These are phyloP conservation scores for Symbiodinium pilosum DNA, from an alignment of 73 alveolate species.

Conservation along the genomic window DNA sequence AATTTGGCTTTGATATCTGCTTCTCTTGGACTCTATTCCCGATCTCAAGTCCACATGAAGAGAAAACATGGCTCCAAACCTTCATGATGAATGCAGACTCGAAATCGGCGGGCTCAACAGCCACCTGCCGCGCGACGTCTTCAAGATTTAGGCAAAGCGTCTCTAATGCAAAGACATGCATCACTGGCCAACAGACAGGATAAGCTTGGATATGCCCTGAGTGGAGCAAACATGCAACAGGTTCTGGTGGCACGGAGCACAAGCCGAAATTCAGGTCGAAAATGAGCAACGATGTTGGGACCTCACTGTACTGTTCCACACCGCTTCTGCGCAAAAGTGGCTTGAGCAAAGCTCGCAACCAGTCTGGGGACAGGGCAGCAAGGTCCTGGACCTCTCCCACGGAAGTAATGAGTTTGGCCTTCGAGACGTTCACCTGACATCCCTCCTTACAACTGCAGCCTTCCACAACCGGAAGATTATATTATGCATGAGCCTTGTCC, in stretches of 20 bases:
- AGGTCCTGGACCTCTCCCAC: neutral
- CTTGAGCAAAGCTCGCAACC: neutral
- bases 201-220: too few species aligned
- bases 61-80: neutral
- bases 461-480: too few species aligned
- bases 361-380: neutral
- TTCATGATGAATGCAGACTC: neutral
- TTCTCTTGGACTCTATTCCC: too few species aligned
- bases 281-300: neutral
- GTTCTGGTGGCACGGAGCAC: slow-evolving; percentile 12
- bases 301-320: neutral
- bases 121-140: neutral
- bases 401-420: neutral
- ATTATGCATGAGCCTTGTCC: too few species aligned
- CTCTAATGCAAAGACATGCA: neutral
- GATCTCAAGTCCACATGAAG: neutral
- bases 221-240: neutral
- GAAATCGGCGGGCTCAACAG: neutral
- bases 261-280: slow-evolving; percentile 55
- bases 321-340: neutral
- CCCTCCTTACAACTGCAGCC: too few species aligned
- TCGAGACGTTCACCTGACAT: slow-evolving; percentile 23
- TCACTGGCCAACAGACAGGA: neutral
- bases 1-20: neutral
- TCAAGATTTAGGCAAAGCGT: neutral